Evolutionary conservation across 345 rosid species (phyloP).

Genomic region (Populus ilicifolia): DNA sequence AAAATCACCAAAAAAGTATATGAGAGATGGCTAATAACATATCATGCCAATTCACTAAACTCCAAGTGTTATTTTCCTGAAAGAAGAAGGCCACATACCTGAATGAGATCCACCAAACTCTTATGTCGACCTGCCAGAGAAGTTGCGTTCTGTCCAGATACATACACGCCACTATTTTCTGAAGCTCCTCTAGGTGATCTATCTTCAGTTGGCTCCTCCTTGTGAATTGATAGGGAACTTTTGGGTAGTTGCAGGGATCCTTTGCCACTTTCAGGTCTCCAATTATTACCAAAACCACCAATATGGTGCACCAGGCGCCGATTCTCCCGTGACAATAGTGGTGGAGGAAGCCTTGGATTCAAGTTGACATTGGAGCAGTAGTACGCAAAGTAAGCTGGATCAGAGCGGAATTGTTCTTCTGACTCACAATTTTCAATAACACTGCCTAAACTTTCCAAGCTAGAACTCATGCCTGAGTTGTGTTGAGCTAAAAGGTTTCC

Average conservation of each 20-base stretch:
- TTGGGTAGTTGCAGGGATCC: slow-evolving; percentile 39
- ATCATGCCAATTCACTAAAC: background rate
- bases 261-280: slow-evolving; percentile 44
- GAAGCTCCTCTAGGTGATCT: slow-evolving; percentile 36
- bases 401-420: slow-evolving; percentile 75
- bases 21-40: too few relatives aligned
- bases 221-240: slow-evolving; percentile 52
- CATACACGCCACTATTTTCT: slow-evolving; percentile 18
- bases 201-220: slow-evolving; percentile 85
- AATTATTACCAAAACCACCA: slow-evolving; percentile 57
- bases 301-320: slow-evolving; percentile 57
- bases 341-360: slow-evolving; percentile 94
- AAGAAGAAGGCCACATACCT: slow-evolving; percentile 40
- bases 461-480: slow-evolving; percentile 37
- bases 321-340: slow-evolving; percentile 77
- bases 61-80: background rate
- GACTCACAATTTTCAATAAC: slow-evolving; percentile 50
- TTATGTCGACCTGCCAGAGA: slow-evolving; percentile 60
- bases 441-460: slow-evolving; percentile 56
- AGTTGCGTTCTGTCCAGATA: slow-evolving; percentile 33
- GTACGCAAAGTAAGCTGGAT: slow-evolving; percentile 77
- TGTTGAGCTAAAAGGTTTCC: slow-evolving; percentile 66
- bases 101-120: slow-evolving; percentile 84
- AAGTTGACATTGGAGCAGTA: slow-evolving; percentile 74
- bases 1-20: too few relatives aligned